Evolutionary conservation across 2,329 filamentous ascomycete genomes (phyloP), one percentile per base, ranked within the genome.

Genomic region (Aspergillus persii): DNA sequence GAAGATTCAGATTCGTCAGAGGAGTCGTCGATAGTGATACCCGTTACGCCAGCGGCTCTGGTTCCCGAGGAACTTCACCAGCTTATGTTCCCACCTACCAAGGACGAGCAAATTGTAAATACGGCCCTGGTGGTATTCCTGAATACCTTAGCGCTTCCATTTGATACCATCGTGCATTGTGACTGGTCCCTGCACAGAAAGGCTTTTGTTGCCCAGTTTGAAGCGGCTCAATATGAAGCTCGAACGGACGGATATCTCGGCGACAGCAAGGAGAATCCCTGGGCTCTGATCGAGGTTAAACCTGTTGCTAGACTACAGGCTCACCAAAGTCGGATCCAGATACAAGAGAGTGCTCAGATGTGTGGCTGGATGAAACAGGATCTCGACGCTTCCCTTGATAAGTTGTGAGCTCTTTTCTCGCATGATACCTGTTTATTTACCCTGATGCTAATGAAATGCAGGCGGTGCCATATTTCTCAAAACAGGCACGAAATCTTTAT

Each of bases 21-120:
- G 12, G 31, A 9, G 31, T 8, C 36, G 15, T 39, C 36, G 4
- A 12, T 4, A 15, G 12, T 12, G 4, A 12, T 4, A 15, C 36
- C 36, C 36, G 12, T 39, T 12, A 39, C 36, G 4, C 36, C 36
- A 39, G 36, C 36, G 4, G 36, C 36, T 12, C 36, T 15, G 12
- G 53, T 18, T 33, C 49, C 63, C 12, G 46, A 57, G 39, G 58
- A 61, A 48, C 30, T 57, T 8, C 27, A 61, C n/a, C 52, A 56
- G 11, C 5, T 58, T 8, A 12, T 66, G 47, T 61, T 53, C 23
- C 58, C 49, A 15, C 60, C 54, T 8, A 61, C 62, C 9, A 63
- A 60, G 23, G 63, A 67, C 46, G 63, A 68, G 48, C 62, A 66
- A 9, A 67, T 68, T 29, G 65, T 67, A 0, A 68, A 68, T 44